Base-by-base conservation (phyloP, 345 rosid genomes). In the Gossypium anomalum region DNA sequence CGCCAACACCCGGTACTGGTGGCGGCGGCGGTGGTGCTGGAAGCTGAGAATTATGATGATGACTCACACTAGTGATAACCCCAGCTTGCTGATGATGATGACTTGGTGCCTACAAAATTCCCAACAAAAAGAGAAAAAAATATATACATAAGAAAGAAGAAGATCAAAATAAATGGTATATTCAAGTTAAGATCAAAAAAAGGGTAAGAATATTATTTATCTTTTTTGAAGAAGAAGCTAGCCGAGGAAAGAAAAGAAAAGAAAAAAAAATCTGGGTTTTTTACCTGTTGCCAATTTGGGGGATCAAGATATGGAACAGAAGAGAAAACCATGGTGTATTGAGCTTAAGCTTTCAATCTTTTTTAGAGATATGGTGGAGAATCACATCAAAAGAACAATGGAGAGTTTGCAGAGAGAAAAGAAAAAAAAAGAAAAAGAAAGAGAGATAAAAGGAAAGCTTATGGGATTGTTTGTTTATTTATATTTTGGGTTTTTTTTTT, bases 281-380 rank as follows among this genome's bases (percentile, higher is more conserved):
- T 11, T 71, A 86, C 92, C 89, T 85, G 87, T 15, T 78, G 90
- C 94, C 94, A 88, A 80, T 79, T 83, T 76, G 88, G 86, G 64
- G 87, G 87, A 87, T 87, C 93, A 68, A 86, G 79, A 81, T 87
- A 88, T 52, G 89, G 89, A 85, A 77, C 60, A 49, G 94, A 87
- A 59, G 90, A 72, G 83, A 87, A 89, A 81, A 77, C 87, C 93
- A 89, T 89, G 79, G 80, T 70, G 44, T 45, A 58, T 58, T 58
- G n/a, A 22, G 49, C 71, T 74, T 77, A 23, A 71, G 68, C 68
- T 63, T 70, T 81, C 81, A 84, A 22, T 80, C 81, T 84, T 82
- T 56, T 41, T 62, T 51, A 52, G 72, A 64, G 76, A 75, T 75
- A 81, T 79, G 89, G 82, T 82, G 87, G 85, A 88, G 88, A 85